phyloP scores from a whole-genome alignment of 345 rosid genomes.

The Linum lewisii region DNA sequence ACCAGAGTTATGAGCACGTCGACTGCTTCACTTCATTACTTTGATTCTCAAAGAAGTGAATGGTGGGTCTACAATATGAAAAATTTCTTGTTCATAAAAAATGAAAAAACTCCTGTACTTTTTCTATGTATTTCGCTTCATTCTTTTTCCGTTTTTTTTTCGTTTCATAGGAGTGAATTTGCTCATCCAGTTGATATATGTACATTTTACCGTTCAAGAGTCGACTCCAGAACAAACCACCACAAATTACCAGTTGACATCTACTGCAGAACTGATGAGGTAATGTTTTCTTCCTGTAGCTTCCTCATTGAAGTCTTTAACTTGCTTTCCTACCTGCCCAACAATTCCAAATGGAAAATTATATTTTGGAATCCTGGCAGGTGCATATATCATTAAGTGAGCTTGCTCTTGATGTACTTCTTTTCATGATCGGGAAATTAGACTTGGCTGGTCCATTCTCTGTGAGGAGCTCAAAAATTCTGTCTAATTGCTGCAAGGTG shows the following conservation, averaged over 20 bases:
- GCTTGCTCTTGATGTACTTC: constrained; percentile 72
- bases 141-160: constrained; percentile 15
- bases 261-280: constrained; percentile 74
- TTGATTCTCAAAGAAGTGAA: constrained; percentile 56
- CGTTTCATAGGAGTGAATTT: constrained; percentile 55
- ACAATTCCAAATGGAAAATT: constrained; percentile 7
- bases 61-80: constrained; percentile 42
- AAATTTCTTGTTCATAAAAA: background rate
- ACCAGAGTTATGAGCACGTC: constrained; percentile 51
- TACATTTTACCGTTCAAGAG: constrained; percentile 50
- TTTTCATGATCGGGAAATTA: constrained; percentile 63
- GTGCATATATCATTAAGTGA: constrained; percentile 60
- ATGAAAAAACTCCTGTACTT: background rate
- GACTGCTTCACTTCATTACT: constrained; percentile 39
- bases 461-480: constrained; percentile 48
- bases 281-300: constrained; percentile 11
- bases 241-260: constrained; percentile 53
- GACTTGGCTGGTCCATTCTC: constrained; percentile 87
- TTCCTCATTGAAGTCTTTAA: background rate
- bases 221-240: constrained; percentile 21
- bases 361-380: constrained; percentile 35
- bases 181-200: constrained; percentile 60
- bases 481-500: constrained; percentile 87
- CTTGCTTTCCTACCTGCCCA: constrained; percentile 6
- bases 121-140: background rate